Conservation (phyloP, 2,329 filamentous ascomycete genomes). For the Xylaria sp. region DNA sequence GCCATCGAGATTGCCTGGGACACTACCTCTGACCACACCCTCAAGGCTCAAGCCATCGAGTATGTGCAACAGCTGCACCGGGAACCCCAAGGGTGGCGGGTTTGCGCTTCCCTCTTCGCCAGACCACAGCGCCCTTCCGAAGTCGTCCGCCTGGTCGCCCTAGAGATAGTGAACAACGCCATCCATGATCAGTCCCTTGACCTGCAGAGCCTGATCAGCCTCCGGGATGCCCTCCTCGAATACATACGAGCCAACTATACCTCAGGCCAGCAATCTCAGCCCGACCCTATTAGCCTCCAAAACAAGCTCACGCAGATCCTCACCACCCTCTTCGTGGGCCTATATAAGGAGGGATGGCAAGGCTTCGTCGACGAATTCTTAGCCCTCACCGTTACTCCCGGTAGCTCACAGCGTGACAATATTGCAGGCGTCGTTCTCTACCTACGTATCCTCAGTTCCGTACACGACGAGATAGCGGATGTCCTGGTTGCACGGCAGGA, state of each 20-base stretch:
- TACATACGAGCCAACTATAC: constrained; percentile 84
- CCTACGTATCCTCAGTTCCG: constrained; percentile 84
- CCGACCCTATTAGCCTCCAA: constrained; percentile 83
- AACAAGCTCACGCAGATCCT: constrained; percentile 98
- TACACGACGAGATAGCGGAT: constrained; percentile 98
- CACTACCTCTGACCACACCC: constrained; percentile 76
- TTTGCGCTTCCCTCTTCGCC: constrained; percentile 87
- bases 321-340: constrained; percentile 88
- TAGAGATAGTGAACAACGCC: constrained; percentile 94
- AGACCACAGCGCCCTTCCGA: constrained; percentile 80
- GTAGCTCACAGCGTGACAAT: constrained; percentile 74
- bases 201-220: constrained; percentile 73
- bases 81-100: constrained; percentile 89
- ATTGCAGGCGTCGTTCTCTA: constrained; percentile 83
- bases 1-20: constrained; percentile 95
- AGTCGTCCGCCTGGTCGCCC: constrained; percentile 85
- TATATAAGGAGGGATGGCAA: constrained; percentile 89
- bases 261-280: constrained; percentile 62
- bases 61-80: constrained; percentile 82
- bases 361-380: constrained; percentile 92
- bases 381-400: constrained; percentile 73
- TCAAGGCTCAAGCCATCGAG: constrained; percentile 85
- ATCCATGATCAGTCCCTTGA: constrained; percentile 84
- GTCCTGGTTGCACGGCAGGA: constrained; percentile 82
- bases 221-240: constrained; percentile 83